phyloP scores from a whole-genome alignment of 768 basidiomycete species.

The Psilocybe tampanensis region DNA sequence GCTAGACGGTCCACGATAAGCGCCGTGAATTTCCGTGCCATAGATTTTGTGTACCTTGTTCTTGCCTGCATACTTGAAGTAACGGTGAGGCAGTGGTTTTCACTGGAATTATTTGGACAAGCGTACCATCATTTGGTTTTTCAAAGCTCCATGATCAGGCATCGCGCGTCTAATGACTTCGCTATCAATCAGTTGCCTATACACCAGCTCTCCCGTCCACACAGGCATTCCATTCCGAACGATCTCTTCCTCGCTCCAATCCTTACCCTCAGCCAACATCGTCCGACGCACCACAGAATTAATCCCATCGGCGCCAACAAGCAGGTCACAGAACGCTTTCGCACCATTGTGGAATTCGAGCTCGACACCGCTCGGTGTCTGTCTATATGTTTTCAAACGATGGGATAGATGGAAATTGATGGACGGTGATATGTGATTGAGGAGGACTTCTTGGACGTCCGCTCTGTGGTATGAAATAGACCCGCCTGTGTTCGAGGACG shows the following conservation, averaged over 20 bases:
- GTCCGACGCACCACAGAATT: conserved; percentile 32
- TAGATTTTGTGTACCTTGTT: conserved; percentile 22
- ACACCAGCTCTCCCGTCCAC: not conserved
- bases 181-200: conserved; percentile 5
- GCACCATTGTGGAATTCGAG: conserved; percentile 39
- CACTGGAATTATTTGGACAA: not conserved
- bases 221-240: conserved; percentile 9
- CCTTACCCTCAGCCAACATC: conserved; percentile 24
- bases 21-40: not conserved
- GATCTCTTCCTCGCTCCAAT: conserved; percentile 16
- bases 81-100: not conserved
- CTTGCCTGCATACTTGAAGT: conserved; percentile 31
- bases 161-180: conserved; percentile 22
- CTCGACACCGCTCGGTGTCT: conserved; percentile 15
- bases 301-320: conserved; percentile 46
- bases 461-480: conserved; percentile 35
- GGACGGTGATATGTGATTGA: conserved; percentile 23
- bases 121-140: conserved; percentile 28
- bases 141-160: conserved; percentile 27
- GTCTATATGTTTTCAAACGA: conserved; percentile 30
- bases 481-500: conserved; percentile 23
- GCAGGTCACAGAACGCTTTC: conserved; percentile 34
- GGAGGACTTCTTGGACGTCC: conserved; percentile 34
- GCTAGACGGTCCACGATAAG: conserved; percentile 14
- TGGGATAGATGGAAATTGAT: conserved; percentile 34